Percentiles rank a stretch among this genome's conserved stretches.
phyloP scores from a whole-genome alignment of 1,139 yeast genomes.

The Geotrichum histeridarum region DNA sequence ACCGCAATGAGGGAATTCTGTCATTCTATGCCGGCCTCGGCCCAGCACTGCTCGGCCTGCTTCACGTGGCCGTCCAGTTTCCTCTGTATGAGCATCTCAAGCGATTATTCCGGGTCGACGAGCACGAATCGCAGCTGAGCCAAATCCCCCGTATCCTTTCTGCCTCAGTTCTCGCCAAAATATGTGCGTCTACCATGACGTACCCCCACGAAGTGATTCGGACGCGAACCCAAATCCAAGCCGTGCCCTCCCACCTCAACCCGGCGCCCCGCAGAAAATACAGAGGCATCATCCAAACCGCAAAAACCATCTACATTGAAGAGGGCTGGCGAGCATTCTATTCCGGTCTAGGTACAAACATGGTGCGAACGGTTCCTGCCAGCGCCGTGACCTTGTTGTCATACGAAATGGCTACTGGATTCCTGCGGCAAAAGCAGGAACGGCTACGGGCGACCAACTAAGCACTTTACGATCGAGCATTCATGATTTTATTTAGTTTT shows the following conservation, averaged over 20 bases:
- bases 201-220: slow-evolving; percentile 95
- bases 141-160: slow-evolving; percentile 44
- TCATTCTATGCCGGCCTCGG: slow-evolving; percentile 89
- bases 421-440: slow-evolving; percentile 35
- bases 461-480: background rate
- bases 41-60: slow-evolving; percentile 83
- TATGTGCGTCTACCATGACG: slow-evolving; percentile 83
- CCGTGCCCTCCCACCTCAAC: slow-evolving; percentile 21
- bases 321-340: slow-evolving; percentile 85
- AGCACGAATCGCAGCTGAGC: slow-evolving; percentile 14
- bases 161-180: slow-evolving; percentile 79
- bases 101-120: slow-evolving; percentile 38
- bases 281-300: slow-evolving; percentile 44
- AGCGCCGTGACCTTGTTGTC: slow-evolving; percentile 90
- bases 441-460: too few species aligned
- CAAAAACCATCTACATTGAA: slow-evolving; percentile 50
- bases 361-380: slow-evolving; percentile 90
- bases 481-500: background rate
- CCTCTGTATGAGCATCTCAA: slow-evolving; percentile 90
- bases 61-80: slow-evolving; percentile 95
- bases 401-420: slow-evolving; percentile 76
- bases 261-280: slow-evolving; percentile 31
- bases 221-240: slow-evolving; percentile 73
- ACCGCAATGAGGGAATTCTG: slow-evolving; percentile 65
- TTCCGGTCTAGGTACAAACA: slow-evolving; percentile 81